Conservation (phyloP, 306 rosid genomes). For the Cucurbita ficifolia region DNA sequence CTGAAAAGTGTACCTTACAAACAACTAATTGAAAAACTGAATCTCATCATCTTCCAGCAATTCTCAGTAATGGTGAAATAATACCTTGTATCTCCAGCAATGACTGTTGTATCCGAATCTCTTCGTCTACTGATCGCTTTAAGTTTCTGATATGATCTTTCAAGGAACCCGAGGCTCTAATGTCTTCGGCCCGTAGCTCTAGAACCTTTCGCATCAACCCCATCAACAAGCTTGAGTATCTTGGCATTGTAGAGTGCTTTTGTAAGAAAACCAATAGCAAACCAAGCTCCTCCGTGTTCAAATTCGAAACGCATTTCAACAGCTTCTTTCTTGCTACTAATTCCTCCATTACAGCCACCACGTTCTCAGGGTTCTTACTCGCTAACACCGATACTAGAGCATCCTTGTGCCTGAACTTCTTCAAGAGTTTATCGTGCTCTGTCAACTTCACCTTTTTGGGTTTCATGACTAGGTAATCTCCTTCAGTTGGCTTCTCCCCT, state of each 20-base stretch:
- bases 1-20: background rate
- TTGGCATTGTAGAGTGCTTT: slow-evolving; percentile 43
- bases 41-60: slow-evolving; percentile 63
- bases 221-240: slow-evolving; percentile 47
- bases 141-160: slow-evolving; percentile 41
- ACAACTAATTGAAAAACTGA: background rate
- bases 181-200: slow-evolving; percentile 53
- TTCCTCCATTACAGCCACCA: slow-evolving; percentile 80
- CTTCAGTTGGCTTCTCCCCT: slow-evolving; percentile 52
- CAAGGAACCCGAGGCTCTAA: slow-evolving; percentile 33
- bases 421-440: slow-evolving; percentile 61
- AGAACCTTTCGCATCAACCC: slow-evolving; percentile 61
- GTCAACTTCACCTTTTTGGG: slow-evolving; percentile 42
- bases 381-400: slow-evolving; percentile 59
- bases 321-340: slow-evolving; percentile 68
- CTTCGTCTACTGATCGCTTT: slow-evolving; percentile 60
- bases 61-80: slow-evolving; percentile 63
- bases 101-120: slow-evolving; percentile 51
- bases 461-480: slow-evolving; percentile 50
- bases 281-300: slow-evolving; percentile 50
- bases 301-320: slow-evolving; percentile 40
- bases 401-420: slow-evolving; percentile 72
- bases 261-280: slow-evolving; percentile 46
- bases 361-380: slow-evolving; percentile 50
- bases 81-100: slow-evolving; percentile 80